These are phyloP conservation scores for Trametes sp. DNA, from an alignment of 1,284 basidiomycete genomes.

Conservation along the genomic window DNA sequence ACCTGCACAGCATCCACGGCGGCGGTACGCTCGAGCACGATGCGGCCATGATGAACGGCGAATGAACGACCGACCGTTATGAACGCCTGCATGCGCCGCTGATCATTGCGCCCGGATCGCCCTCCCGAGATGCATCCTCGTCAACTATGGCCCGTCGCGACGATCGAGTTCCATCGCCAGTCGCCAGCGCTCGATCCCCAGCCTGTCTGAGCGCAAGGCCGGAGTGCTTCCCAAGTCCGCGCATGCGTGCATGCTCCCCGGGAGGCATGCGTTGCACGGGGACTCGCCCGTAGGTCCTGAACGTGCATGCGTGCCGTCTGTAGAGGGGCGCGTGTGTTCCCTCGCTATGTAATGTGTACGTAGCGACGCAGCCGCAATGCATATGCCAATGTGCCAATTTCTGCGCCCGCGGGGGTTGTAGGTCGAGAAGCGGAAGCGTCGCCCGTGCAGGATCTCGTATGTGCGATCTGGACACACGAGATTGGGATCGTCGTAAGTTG, in stretches of 20 bases:
- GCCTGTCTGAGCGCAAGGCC: background rate
- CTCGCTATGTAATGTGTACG: slow-evolving; percentile 22
- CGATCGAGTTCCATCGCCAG: background rate
- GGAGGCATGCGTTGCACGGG: background rate
- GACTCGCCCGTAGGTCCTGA: background rate
- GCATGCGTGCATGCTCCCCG: background rate
- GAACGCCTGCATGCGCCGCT: slow-evolving; percentile 7
- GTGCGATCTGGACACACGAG: slow-evolving; percentile 6
- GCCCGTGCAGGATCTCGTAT: background rate
- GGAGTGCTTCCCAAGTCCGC: background rate
- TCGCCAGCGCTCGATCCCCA: background rate
- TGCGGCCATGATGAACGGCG: background rate
- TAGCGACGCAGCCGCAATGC: slow-evolving; percentile 4
- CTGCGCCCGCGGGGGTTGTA: background rate
- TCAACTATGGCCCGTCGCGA: background rate
- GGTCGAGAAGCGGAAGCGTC: slow-evolving; percentile 4
- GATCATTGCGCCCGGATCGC: slow-evolving; percentile 19
- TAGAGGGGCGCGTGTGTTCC: background rate
- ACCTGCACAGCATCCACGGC: slow-evolving; percentile 12
- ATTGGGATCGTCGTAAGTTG: slow-evolving; percentile 14
- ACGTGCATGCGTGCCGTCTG: background rate
- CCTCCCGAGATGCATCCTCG: slow-evolving; percentile 3
- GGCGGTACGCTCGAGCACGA: slow-evolving; percentile 10
- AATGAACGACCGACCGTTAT: slow-evolving; percentile 8
- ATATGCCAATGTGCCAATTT: background rate